A percentile compares a stretch with the other conserved stretches of the same genome.
Evolutionary conservation across 2,329 filamentous ascomycete species (phyloP).

Genomic region (Aschersonia sp.): DNA sequence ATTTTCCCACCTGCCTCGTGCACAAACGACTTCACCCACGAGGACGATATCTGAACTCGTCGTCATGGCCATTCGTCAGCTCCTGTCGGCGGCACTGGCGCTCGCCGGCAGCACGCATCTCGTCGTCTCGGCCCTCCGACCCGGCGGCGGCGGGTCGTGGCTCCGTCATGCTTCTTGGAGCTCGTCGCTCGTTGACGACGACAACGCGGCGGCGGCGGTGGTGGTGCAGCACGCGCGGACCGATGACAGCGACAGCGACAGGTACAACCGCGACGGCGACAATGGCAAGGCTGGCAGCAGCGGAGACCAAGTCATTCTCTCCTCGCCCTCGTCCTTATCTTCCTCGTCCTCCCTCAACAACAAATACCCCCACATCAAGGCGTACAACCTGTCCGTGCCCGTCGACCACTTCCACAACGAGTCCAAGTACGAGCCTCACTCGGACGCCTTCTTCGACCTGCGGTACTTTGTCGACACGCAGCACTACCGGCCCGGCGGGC

Average conservation of each 20-base stretch:
- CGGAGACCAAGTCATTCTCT: too few species aligned
- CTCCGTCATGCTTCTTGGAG: too few species aligned
- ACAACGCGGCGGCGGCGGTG: too few species aligned
- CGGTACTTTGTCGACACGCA: slow-evolving; percentile 75
- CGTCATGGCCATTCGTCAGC: background rate
- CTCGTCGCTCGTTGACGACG: too few species aligned
- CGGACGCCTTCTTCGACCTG: slow-evolving; percentile 49
- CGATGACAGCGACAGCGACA: too few species aligned
- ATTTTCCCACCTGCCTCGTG: too few species aligned
- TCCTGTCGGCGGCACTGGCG: background rate
- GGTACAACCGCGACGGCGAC: too few species aligned
- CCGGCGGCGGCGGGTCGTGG: too few species aligned
- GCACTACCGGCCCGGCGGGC: slow-evolving; percentile 63
- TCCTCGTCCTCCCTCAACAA: background rate
- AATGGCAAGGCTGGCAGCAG: too few species aligned
- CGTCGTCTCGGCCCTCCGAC: background rate
- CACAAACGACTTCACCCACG: background rate
- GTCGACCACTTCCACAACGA: slow-evolving; percentile 80
- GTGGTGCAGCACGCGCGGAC: too few species aligned
- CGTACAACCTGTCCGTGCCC: slow-evolving; percentile 27
- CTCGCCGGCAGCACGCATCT: background rate
- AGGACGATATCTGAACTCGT: too few species aligned
- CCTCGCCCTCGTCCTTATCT: too few species aligned
- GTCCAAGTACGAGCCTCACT: slow-evolving; percentile 62
- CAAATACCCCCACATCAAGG: slow-evolving; percentile 5